Base-by-base conservation (phyloP, 1,139 yeast genomes). In the Diutina siamensis region DNA sequence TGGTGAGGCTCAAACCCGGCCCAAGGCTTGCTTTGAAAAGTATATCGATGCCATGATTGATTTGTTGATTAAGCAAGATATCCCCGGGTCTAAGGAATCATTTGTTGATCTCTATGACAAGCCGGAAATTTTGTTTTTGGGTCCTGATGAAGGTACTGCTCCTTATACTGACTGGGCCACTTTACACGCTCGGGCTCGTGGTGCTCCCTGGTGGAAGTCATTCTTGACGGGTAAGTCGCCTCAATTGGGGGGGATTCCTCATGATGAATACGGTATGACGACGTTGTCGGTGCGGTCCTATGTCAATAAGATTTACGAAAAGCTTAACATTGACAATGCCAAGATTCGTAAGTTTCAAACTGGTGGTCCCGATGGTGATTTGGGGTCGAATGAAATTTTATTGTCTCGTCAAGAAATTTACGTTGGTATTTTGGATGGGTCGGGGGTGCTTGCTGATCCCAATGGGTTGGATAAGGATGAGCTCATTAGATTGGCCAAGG, bases 151-250 rank as follows among this genome's bases (percentile, higher is more conserved):
- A 71, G 95, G 95, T 64, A 88, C 97, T 49, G 97, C 98, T 33
- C 83, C 83, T 31, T 82, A 85, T 57, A 95, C 89, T 48, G 89
- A 92, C 63, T 92, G 98, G 98, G 98, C 98, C n/a, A 92, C 97
- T 41, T 68, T 80, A 53, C 98, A 92, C 61, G 98, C 98, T 35
- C 80, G 86, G 59, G 68, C 71, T 50, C 81, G 98, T 64, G 95
- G 95, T 51, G 96, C 97, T 45, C 92, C 95, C 51, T 88, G 95
- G 95, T 92, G 98, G 98, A 89, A 88, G 67, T 92, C 97, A 2
- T 92, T 92, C 73, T 83, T 92, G 65, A 92, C 98, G 41, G 98
- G 98, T 55, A 92, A 92, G 70, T 78, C 89, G 44, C 95, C 95
- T 49, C 69, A 76, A 48, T 68, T 92, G 50, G 98, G 98, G 60